Evolutionary conservation across 2,329 filamentous ascomycete genomes (phyloP).

Genomic region (Huntiella savannae): DNA sequence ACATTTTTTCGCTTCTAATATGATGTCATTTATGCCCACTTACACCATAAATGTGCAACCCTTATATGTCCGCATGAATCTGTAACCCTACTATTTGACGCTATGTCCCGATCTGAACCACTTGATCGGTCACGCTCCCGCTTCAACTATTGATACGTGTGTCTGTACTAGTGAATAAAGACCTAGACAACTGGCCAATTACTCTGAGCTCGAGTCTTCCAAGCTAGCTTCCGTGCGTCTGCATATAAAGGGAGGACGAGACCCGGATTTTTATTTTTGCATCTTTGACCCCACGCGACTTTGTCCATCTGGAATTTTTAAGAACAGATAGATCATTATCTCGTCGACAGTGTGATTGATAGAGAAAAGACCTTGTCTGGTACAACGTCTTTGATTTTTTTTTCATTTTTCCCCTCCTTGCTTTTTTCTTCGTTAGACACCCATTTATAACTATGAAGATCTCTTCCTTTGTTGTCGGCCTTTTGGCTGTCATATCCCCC

Average conservation of each 20-base stretch:
- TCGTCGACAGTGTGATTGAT: no score
- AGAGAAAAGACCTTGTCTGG: background rate
- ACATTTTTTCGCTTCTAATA: no score
- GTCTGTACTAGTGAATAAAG: no score
- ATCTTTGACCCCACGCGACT: no score
- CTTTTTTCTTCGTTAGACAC: background rate
- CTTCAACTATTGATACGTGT: no score
- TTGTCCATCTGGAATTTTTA: no score
- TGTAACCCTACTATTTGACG: background rate
- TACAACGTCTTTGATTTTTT: background rate
- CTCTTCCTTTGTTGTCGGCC: constrained; percentile 44
- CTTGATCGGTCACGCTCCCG: no score
- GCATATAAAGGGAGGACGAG: background rate
- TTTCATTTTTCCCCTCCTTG: background rate
- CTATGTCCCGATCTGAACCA: no score
- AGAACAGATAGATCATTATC: no score
- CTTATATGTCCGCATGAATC: background rate
- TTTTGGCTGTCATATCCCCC: constrained; percentile 47
- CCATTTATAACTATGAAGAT: constrained; percentile 40
- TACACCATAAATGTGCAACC: background rate
- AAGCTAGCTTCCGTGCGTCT: background rate
- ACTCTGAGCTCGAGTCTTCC: no score
- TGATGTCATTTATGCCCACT: background rate
- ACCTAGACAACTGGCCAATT: no score
- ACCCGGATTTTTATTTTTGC: background rate